A percentile compares a stretch with the other conserved stretches of the same genome.
These are phyloP conservation scores for Leccinum broughii DNA, from an alignment of 768 basidiomycete genomes.

Conservation along the genomic window DNA sequence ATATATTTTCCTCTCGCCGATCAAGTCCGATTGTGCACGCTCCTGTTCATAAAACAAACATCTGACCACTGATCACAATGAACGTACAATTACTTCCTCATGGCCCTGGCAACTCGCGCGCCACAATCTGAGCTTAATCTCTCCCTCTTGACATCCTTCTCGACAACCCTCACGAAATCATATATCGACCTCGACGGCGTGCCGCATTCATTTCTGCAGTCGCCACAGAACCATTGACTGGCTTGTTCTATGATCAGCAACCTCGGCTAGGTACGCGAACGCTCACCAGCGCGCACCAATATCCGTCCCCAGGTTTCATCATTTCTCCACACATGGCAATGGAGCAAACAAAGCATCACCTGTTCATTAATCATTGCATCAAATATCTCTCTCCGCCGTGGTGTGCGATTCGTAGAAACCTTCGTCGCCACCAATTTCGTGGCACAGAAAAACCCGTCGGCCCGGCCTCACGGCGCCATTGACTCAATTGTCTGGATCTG, in stretches of 20 bases:
- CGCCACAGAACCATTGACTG: slow-evolving; percentile 3
- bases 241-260: slow-evolving; percentile 3
- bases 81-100: slow-evolving; percentile 12
- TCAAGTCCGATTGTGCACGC: slow-evolving; percentile 34
- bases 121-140: slow-evolving; percentile 11
- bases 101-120: slow-evolving; percentile 17
- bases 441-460: slow-evolving; percentile 8
- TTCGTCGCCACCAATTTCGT: neutral
- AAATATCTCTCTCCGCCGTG: neutral
- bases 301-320: slow-evolving; percentile 6
- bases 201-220: neutral
- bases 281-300: neutral
- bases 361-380: neutral
- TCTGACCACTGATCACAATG: slow-evolving; percentile 19
- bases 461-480: slow-evolving; percentile 10
- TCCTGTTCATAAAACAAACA: slow-evolving; percentile 10
- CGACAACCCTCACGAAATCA: slow-evolving; percentile 8
- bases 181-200: slow-evolving; percentile 6
- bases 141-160: slow-evolving; percentile 5
- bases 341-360: neutral
- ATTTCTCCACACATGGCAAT: neutral
- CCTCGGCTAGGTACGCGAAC: slow-evolving; percentile 21
- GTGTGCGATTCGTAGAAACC: neutral
- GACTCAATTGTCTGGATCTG: slow-evolving; percentile 20
- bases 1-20: slow-evolving; percentile 34